Evolutionary conservation across 2,329 filamentous ascomycete species (phyloP).

Genomic region (Biscogniauxia marginata): DNA sequence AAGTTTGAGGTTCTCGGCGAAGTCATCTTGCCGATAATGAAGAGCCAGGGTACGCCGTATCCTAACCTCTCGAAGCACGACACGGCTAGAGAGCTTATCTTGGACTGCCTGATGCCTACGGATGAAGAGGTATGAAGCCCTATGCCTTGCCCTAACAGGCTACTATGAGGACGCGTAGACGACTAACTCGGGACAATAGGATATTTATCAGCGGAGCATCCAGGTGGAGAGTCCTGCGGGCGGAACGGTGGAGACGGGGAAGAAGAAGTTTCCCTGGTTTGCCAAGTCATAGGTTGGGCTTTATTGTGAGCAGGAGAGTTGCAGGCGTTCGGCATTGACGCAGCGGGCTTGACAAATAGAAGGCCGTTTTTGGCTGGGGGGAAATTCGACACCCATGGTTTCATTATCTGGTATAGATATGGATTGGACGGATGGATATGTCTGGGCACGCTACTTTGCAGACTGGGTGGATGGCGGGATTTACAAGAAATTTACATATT

Average conservation of each 20-base stretch:
- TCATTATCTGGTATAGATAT: not conserved
- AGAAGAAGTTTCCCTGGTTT: constrained; percentile 69
- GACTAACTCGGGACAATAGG: constrained; percentile 39
- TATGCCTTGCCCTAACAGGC: not conserved
- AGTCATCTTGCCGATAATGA: constrained; percentile 85
- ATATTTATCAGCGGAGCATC: constrained; percentile 63
- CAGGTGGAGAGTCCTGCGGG: constrained; percentile 54
- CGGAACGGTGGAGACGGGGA: constrained; percentile 46
- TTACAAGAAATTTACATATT: not conserved
- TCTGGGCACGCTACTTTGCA: not conserved
- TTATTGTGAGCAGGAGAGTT: constrained; percentile 4
- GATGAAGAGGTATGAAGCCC: constrained; percentile 76
- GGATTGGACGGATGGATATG: not conserved
- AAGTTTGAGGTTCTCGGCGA: constrained; percentile 98
- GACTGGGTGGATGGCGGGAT: not conserved
- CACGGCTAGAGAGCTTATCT: constrained; percentile 68
- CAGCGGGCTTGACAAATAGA: constrained; percentile 5
- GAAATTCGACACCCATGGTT: not conserved
- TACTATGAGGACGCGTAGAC: not conserved
- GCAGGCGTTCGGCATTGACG: constrained; percentile 1
- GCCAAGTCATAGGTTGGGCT: constrained; percentile 38
- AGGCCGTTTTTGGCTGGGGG: not conserved
- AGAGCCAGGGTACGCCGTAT: constrained; percentile 84
- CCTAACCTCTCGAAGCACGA: constrained; percentile 69
- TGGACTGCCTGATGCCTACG: constrained; percentile 77